These are phyloP conservation scores for Apophysomyces variabilis DNA, from an alignment of 371 early-diverging fungal genomes.

Conservation along the genomic window DNA sequence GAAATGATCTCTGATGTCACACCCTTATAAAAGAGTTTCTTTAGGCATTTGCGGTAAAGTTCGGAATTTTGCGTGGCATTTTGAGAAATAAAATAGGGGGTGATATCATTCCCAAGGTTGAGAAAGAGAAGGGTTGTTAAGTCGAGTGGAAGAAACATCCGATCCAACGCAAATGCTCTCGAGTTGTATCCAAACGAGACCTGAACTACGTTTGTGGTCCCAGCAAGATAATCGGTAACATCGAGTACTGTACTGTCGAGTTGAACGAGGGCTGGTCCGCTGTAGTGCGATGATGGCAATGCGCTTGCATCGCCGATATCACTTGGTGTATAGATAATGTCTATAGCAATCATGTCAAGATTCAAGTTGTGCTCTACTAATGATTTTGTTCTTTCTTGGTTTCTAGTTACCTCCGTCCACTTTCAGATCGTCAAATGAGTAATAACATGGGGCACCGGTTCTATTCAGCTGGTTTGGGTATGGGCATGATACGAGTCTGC, in stretches of 20 bases:
- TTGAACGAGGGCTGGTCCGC: conserved; percentile 38
- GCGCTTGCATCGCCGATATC: conserved; percentile 21
- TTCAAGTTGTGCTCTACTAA: neutral
- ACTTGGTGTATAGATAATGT: conserved; percentile 33
- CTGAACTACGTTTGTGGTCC: conserved; percentile 39
- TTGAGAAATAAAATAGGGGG: conserved; percentile 33
- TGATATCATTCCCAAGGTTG: conserved; percentile 49
- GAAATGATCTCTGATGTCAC: conserved; percentile 29
- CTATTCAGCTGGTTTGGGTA: conserved; percentile 34
- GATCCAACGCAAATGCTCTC: conserved; percentile 42
- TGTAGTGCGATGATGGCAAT: conserved; percentile 30
- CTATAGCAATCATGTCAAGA: conserved; percentile 16
- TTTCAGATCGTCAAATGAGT: conserved; percentile 14
- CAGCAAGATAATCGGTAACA: conserved; percentile 43
- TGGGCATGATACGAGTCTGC: conserved; percentile 37
- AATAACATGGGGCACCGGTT: conserved; percentile 48
- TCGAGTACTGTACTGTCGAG: conserved; percentile 46
- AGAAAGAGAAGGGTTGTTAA: conserved; percentile 42
- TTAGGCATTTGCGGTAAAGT: conserved; percentile 35
- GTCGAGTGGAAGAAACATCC: conserved; percentile 50
- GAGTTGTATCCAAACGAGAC: conserved; percentile 38
- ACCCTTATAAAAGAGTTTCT: conserved; percentile 40
- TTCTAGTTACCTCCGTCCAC: neutral
- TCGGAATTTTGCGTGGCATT: conserved; percentile 33
- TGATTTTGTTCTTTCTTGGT: neutral